A percentile compares a stretch with the other conserved stretches of the same genome.
phyloP scores from a whole-genome alignment of 768 basidiomycete species.

The Hericium erinaceus region DNA sequence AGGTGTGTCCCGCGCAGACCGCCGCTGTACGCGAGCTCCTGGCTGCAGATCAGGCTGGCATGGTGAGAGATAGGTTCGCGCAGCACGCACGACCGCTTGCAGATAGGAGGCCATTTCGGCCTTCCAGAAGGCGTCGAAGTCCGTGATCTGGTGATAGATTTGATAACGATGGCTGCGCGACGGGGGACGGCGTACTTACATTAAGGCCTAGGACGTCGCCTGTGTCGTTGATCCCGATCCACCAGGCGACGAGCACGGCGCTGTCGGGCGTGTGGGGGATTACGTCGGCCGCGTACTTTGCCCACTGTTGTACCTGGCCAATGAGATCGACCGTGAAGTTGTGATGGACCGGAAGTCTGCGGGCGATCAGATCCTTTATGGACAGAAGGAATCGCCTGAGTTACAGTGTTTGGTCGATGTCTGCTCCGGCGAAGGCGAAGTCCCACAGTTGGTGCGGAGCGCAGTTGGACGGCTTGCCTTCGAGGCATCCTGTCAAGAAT shows the following conservation, averaged over 20 bases:
- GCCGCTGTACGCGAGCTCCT: constrained; percentile 32
- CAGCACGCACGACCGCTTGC: constrained; percentile 33
- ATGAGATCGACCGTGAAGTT: constrained; percentile 38
- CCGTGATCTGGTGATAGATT: constrained; percentile 29
- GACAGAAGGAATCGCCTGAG: neutral
- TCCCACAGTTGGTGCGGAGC: constrained; percentile 36
- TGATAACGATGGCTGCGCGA: neutral
- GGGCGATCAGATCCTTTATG: neutral
- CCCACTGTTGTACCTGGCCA: constrained; percentile 43
- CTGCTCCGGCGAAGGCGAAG: constrained; percentile 42
- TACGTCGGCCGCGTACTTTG: constrained; percentile 31
- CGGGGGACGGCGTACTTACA: constrained; percentile 8
- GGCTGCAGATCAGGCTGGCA: constrained; percentile 3
- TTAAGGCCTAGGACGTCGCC: constrained; percentile 33
- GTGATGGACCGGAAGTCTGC: constrained; percentile 38
- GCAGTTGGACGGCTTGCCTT: constrained; percentile 34
- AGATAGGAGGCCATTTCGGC: constrained; percentile 41
- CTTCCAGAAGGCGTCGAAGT: constrained; percentile 42
- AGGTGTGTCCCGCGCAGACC: constrained; percentile 36
- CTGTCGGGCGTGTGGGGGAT: constrained; percentile 31
- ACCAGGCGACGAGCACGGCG: constrained; percentile 43
- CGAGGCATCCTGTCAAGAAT: constrained; percentile 42
- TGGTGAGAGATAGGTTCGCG: neutral
- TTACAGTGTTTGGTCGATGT: constrained; percentile 13
- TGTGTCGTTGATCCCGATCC: constrained; percentile 53